A percentile compares a stretch with the other conserved stretches of the same genome.
Evolutionary conservation across 2,329 filamentous ascomycete species (phyloP).

Genomic region (Botrytis cinerea): DNA sequence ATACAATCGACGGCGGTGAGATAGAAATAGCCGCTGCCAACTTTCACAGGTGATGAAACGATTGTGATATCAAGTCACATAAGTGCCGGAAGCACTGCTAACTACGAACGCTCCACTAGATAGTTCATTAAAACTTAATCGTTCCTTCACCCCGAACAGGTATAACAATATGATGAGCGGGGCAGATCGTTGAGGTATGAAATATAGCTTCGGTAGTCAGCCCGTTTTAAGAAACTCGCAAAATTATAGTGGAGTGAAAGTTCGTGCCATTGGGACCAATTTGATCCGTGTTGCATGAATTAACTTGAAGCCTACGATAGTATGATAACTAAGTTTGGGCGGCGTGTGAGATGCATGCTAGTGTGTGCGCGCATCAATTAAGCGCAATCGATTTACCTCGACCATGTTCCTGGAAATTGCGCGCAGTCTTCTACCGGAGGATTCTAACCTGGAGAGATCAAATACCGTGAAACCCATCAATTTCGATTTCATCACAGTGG

Average conservation of each 20-base stretch:
- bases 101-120: neutral
- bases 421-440: neutral
- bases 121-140: neutral
- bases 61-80: conserved; percentile 8
- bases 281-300: neutral
- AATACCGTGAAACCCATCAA: neutral
- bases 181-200: neutral
- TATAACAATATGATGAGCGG: neutral
- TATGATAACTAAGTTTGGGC: neutral
- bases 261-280: neutral
- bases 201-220: neutral
- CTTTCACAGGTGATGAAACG: neutral
- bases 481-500: conserved; percentile 2
- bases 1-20: neutral
- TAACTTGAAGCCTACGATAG: conserved; percentile 3
- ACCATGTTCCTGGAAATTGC: conserved; percentile 1
- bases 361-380: neutral
- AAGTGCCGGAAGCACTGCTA: neutral
- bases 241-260: neutral
- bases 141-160: neutral
- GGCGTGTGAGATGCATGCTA: neutral
- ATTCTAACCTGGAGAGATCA: neutral
- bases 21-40: neutral
- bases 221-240: neutral
- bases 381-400: neutral